Evolutionary conservation across 768 basidiomycete species (phyloP), one percentile per base, ranked within the genome.

Genomic region (Neoboletus subvelutipes): DNA sequence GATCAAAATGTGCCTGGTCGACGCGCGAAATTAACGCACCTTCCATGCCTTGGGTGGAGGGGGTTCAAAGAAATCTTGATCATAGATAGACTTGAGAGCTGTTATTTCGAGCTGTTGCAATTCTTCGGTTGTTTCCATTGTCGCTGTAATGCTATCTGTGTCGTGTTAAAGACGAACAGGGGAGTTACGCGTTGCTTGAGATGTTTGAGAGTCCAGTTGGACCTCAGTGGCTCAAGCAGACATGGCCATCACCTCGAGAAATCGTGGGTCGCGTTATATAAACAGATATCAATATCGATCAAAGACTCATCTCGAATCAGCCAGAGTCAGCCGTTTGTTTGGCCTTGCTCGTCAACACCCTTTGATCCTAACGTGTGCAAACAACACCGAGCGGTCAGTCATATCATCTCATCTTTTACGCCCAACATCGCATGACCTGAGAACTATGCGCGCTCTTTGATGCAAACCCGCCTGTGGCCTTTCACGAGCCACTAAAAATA

Each of bases 1-100:
- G 0, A 57, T 61, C 46, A 55, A 51, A 40, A 29, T 46, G 34
- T 36, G 52, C 55, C 28, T 26, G 50, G 26, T 45, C 17, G 33
- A 29, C 36, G 46, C 10, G 70, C 73, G 22, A 33, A 10, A 9
- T 17, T 5, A 22, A 52, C 56, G 12, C 39, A 89, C 90, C 81
- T 91, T 92, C 91, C 92, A 94, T 50, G 83, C 91, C 66, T 83
- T 90, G 33, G 87, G 86, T 17, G 89, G 85, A 22, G 86, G 86
- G 53, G 80, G 81, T 64, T 88, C 82, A 26, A 84, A 78, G 66
- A 90, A 92, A 66, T 92, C 85, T 59, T 87, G 82, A 62, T 79
- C 86, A 74, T 88, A 93, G 58, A 93, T 94, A 58, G 90, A 86
- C 69, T 83, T 82, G 59, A 93, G 78, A 31, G 85, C 88, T 48